phyloP scores from a whole-genome alignment of 73 alveolate genomes.

The Diophrys appendiculata region DNA sequence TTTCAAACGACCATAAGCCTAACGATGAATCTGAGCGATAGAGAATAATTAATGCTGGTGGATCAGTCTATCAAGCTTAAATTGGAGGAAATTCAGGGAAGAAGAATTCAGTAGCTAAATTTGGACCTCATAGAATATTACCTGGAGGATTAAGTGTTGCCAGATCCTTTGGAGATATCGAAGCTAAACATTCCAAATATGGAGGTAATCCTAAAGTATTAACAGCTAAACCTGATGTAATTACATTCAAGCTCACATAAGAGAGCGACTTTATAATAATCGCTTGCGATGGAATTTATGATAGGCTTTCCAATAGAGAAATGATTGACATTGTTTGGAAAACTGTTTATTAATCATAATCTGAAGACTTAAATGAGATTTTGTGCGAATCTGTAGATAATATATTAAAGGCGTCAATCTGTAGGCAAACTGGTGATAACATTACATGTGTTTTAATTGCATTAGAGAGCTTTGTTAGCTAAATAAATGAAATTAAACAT shows the following conservation, averaged over 20 bases:
- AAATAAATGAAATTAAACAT: not conserved
- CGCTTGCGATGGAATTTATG: conserved; percentile 95
- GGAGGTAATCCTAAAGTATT: conserved; percentile 88
- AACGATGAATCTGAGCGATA: conserved; percentile 75
- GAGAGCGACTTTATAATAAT: conserved; percentile 74
- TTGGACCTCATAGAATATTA: conserved; percentile 53
- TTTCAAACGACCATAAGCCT: conserved; percentile 96
- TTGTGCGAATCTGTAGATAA: conserved; percentile 76
- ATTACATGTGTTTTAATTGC: conserved; percentile 84
- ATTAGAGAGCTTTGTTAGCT: conserved; percentile 52
- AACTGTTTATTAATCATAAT: conserved; percentile 8
- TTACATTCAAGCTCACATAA: conserved; percentile 65
- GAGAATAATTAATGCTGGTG: conserved; percentile 90
- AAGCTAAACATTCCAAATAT: conserved; percentile 72
- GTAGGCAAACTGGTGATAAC: conserved; percentile 80
- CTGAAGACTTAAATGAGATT: conserved; percentile 55
- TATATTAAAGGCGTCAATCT: conserved; percentile 75
- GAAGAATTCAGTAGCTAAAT: not conserved
- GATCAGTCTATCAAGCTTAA: conserved; percentile 78
- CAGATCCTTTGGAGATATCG: conserved; percentile 89
- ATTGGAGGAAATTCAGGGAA: conserved; percentile 41
- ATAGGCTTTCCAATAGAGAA: conserved; percentile 75
- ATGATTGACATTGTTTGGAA: conserved; percentile 72
- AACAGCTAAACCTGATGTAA: conserved; percentile 83
- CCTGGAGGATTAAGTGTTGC: conserved; percentile 90